These are phyloP conservation scores for Ambispora gerdemannii DNA, from an alignment of 192 early-diverging fungal genomes.

Conservation along the genomic window DNA sequence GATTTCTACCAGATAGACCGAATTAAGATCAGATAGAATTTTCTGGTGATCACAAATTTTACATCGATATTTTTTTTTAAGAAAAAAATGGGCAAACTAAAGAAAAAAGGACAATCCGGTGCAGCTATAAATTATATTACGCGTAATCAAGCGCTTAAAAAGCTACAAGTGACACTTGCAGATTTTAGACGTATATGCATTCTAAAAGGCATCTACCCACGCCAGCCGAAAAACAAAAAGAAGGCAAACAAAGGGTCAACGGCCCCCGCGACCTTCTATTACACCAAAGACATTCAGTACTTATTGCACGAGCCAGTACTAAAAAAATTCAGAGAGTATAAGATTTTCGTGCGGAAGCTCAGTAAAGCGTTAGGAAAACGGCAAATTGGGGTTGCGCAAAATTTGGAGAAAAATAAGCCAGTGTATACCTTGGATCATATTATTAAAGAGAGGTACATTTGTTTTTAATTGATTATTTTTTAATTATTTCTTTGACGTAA, in stretches of 20 bases:
- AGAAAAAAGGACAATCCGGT: constrained; percentile 86
- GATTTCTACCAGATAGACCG: too few relatives aligned
- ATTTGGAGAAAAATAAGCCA: constrained; percentile 74
- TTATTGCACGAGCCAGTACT: constrained; percentile 92
- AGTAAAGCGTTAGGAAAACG: constrained; percentile 80
- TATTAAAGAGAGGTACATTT: constrained; percentile 91
- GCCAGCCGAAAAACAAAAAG: constrained; percentile 91
- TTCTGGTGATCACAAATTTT: too few relatives aligned
- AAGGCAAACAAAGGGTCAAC: constrained; percentile 89
- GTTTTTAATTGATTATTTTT: too few relatives aligned
- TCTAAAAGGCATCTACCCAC: constrained; percentile 97
- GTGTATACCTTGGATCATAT: constrained; percentile 89
- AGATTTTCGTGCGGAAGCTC: constrained; percentile 82
- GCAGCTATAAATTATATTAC: constrained; percentile 88
- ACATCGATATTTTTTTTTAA: too few relatives aligned
- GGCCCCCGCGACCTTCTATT: constrained; percentile 85
- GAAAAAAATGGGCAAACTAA: constrained; percentile 58
- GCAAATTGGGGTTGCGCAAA: constrained; percentile 73
- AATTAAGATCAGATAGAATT: too few relatives aligned
- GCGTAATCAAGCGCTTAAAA: constrained; percentile 85
- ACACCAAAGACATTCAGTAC: constrained; percentile 94
- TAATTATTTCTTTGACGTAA: too few relatives aligned
- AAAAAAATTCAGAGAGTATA: constrained; percentile 89
- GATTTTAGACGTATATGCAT: constrained; percentile 98
- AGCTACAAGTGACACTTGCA: constrained; percentile 90